Evolutionary conservation across 306 rosid species (phyloP).

Genomic region (Quercus agrifolia): DNA sequence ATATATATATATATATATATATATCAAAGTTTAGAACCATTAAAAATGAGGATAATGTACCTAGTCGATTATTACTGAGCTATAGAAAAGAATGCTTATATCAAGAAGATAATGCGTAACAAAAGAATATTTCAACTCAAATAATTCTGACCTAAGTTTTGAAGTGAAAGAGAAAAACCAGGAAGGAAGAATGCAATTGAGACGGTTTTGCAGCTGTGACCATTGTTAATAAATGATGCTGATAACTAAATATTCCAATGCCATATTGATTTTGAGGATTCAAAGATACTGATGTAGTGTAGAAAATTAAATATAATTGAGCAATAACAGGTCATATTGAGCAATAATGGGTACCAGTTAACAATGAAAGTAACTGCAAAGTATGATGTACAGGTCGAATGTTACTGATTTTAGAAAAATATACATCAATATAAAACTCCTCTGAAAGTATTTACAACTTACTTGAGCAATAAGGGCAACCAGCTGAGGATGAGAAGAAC

Average conservation of each 20-base stretch:
- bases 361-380: background rate
- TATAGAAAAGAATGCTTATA: too few relatives aligned
- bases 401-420: background rate
- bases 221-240: background rate
- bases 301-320: background rate
- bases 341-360: background rate
- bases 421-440: slow-evolving; percentile 16
- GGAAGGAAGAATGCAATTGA: background rate
- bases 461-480: slow-evolving; percentile 98
- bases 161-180: background rate
- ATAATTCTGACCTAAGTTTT: background rate
- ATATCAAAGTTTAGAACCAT: too few relatives aligned
- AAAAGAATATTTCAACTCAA: background rate
- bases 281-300: background rate
- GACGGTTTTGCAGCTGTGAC: background rate
- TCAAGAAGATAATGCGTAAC: too few relatives aligned
- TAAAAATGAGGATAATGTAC: too few relatives aligned
- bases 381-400: background rate
- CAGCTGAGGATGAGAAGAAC: slow-evolving; percentile 77
- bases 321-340: background rate
- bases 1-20: too few relatives aligned
- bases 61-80: too few relatives aligned
- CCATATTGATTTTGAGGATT: background rate
- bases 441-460: slow-evolving; percentile 25
- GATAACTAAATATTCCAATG: background rate